These are phyloP conservation scores for Chaetomium tenue DNA, from an alignment of 495 filamentous ascomycete genomes.

Conservation along the genomic window DNA sequence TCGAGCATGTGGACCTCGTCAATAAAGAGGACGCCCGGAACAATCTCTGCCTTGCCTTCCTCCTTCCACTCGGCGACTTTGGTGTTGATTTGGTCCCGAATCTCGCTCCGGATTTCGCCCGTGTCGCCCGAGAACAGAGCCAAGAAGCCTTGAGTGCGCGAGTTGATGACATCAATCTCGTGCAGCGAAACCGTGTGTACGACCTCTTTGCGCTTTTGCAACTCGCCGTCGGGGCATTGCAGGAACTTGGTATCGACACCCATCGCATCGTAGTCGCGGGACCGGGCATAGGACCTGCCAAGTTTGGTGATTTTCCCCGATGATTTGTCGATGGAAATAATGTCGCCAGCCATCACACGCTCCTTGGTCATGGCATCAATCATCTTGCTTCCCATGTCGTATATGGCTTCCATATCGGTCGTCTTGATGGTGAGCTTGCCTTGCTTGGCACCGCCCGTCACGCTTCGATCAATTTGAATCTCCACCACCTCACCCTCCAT, in stretches of 20 bases:
- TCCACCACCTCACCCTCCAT: constrained; percentile 99
- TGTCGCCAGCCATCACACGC: constrained; percentile 95
- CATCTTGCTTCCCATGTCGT: constrained; percentile 99
- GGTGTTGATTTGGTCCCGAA: constrained; percentile 97
- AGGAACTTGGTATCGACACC: constrained; percentile 97
- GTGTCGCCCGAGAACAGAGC: constrained; percentile 97
- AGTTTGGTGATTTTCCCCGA: constrained; percentile 97
- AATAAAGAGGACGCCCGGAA: constrained; percentile 95
- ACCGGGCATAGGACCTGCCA: constrained; percentile 86
- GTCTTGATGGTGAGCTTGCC: constrained; percentile 99
- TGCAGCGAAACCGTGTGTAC: constrained; percentile 95
- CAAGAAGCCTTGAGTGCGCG: constrained; percentile 91
- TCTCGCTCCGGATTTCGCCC: constrained; percentile 95
- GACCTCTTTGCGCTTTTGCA: constrained; percentile 95
- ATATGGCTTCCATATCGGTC: constrained; percentile 99
- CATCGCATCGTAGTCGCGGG: constrained; percentile 98
- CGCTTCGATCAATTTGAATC: constrained; percentile 96
- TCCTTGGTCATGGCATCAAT: constrained; percentile 99
- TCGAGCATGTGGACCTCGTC: constrained; percentile 99
- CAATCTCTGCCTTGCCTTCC: constrained; percentile 97
- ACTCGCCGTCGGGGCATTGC: constrained; percentile 96
- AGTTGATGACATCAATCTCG: constrained; percentile 99
- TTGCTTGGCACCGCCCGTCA: constrained; percentile 95
- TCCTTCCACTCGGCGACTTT: constrained; percentile 99
- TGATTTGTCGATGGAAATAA: constrained; percentile 97